Evolutionary conservation across 2,329 filamentous ascomycete genomes (phyloP).

Genomic region (Capronia coronata): DNA sequence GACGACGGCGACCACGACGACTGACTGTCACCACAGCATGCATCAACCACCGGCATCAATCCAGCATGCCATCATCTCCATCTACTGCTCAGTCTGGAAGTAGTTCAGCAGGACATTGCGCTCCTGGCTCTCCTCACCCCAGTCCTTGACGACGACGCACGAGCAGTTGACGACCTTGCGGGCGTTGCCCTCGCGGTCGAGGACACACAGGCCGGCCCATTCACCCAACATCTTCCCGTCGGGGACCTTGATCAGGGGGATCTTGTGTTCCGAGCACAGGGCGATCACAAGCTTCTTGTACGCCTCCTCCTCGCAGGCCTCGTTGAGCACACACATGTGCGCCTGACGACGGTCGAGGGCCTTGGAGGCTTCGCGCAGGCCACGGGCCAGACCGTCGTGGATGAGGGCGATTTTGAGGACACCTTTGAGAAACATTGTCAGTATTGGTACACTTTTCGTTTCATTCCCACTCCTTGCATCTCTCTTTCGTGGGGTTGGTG

Average conservation of each 20-base stretch:
- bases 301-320: slow-evolving; percentile 99
- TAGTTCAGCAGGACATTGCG: slow-evolving; percentile 99
- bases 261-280: slow-evolving; percentile 99
- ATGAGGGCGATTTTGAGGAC: slow-evolving; percentile 97
- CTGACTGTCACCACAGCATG: not conserved
- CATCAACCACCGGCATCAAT: not conserved
- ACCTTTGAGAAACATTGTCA: slow-evolving; percentile 36
- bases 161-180: slow-evolving; percentile 99
- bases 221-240: slow-evolving; percentile 99
- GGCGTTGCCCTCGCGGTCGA: slow-evolving; percentile 98
- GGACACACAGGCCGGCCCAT: slow-evolving; percentile 98
- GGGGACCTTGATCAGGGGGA: slow-evolving; percentile 98
- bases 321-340: slow-evolving; percentile 99
- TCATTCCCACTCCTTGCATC: not conserved
- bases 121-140: slow-evolving; percentile 99
- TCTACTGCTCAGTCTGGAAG: slow-evolving; percentile 76
- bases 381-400: slow-evolving; percentile 98
- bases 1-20: too few species aligned
- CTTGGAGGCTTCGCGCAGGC: slow-evolving; percentile 97
- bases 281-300: slow-evolving; percentile 99
- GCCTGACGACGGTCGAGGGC: slow-evolving; percentile 97
- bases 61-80: not conserved
- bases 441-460: not conserved
- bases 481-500: not conserved
- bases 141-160: slow-evolving; percentile 98